Evolutionary conservation across 1,284 basidiomycete genomes (phyloP), one percentile per base, ranked within the genome.

Genomic region (Xerocomus minutiporus): DNA sequence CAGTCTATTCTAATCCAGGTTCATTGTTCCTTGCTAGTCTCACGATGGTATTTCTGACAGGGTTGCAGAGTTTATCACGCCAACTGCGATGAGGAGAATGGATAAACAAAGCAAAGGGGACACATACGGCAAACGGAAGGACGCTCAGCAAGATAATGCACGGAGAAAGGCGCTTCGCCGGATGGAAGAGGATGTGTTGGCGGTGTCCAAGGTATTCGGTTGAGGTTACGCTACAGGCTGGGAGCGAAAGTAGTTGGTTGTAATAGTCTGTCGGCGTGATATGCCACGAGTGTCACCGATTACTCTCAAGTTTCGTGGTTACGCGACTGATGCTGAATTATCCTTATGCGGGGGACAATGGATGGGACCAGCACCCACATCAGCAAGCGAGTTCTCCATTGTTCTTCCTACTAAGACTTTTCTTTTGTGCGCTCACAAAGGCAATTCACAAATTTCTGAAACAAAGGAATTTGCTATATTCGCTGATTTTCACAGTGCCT

Each of bases 1-100:
- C 94, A 4, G 86, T 99, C 15, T 99, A 90, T 68, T 94, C 95
- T 46, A 99, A 99, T 74, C 90, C 93, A 67, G 91, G 92, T 93
- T 61, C 57, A 82, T 53, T 60, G 36, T 51, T 43, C 34, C 54
- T 26, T 13, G n/a, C 25, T 26, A 43, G 46, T 51, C 29, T 41
- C 53, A 29, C 35, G 50, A 40, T 32, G 36, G 34, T 26, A 29
- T 45, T 40, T 46, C 50, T 55, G 38, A 62, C 51, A 34, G 28
- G 40, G 50, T 32, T 47, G 34, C 23, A 92, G 95, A 96, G 77
- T 97, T 96, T 67, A 77, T 97, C 45, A 89, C 91, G 7, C 95
- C 95, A 8, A 82, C 92, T 13, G 86, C 90, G 5, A 80, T 91
- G 23, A 85, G 94, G 26, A 88, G 88, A 25, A 77, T 83, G 8